phyloP scores from a whole-genome alignment of 1,284 basidiomycete species.

The Takashimella koratensis region DNA sequence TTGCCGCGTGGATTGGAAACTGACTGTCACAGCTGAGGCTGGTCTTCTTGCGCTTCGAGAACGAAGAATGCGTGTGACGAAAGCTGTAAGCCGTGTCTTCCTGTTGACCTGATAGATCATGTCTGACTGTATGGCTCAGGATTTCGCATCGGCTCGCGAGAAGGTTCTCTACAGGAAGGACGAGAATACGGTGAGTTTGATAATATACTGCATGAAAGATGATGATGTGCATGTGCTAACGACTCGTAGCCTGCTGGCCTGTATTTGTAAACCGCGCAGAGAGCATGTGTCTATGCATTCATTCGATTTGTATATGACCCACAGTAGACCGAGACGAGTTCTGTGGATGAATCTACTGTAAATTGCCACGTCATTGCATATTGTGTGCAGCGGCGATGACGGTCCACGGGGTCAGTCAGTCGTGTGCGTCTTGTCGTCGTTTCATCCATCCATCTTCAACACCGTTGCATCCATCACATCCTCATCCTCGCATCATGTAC shows the following conservation, averaged over 20 bases:
- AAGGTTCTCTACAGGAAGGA: slow-evolving; percentile 92
- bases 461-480: not conserved
- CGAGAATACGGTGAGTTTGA: slow-evolving; percentile 64
- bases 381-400: too few species aligned
- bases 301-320: too few species aligned
- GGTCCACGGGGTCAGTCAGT: too few species aligned
- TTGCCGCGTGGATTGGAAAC: not conserved
- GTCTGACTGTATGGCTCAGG: slow-evolving; percentile 37
- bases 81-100: slow-evolving; percentile 54
- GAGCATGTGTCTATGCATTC: slow-evolving; percentile 6
- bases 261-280: slow-evolving; percentile 31
- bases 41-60: slow-evolving; percentile 91
- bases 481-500: slow-evolving; percentile 30
- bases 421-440: too few species aligned
- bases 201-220: too few species aligned
- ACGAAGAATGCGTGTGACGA: slow-evolving; percentile 93
- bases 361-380: too few species aligned
- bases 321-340: too few species aligned
- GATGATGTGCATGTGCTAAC: too few species aligned
- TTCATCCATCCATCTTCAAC: too few species aligned
- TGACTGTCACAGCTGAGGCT: slow-evolving; percentile 63
- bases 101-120: slow-evolving; percentile 2
- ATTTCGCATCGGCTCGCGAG: slow-evolving; percentile 81
- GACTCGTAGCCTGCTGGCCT: slow-evolving; percentile 34
- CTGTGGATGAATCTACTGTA: too few species aligned